Conservation (phyloP, 257 asterid species). For the Fraxinus quadrangulata region DNA sequence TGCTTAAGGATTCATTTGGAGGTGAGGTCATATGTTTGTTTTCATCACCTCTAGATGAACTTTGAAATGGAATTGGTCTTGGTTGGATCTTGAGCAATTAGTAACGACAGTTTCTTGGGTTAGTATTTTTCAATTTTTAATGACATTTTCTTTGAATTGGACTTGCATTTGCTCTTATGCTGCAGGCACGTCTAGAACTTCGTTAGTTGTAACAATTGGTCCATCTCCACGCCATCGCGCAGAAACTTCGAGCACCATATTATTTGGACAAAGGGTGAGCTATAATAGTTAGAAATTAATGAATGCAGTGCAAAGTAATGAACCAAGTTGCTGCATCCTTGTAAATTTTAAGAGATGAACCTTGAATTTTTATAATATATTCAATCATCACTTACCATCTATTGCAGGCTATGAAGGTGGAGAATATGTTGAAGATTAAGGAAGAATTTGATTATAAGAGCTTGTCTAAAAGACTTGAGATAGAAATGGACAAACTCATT, state of each 20-base stretch:
- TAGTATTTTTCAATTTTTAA: not conserved
- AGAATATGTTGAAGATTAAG: constrained; percentile 97
- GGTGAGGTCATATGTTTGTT: constrained; percentile 53
- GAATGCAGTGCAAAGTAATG: not conserved
- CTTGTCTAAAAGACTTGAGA: constrained; percentile 79
- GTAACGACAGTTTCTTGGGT: constrained; percentile 23
- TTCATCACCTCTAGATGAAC: constrained; percentile 14
- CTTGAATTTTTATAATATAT: not conserved
- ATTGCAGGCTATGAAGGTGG: constrained; percentile 97
- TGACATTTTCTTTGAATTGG: too few relatives aligned
- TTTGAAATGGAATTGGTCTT: constrained; percentile 10
- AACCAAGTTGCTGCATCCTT: constrained; percentile 14
- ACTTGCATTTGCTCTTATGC: constrained; percentile 29
- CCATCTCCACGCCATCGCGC: constrained; percentile 99
- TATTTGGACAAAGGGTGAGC: constrained; percentile 98
- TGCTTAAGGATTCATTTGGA: constrained; percentile 99
- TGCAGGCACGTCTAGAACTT: constrained; percentile 97
- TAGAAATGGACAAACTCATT: constrained; percentile 83
- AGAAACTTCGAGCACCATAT: constrained; percentile 92
- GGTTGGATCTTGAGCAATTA: constrained; percentile 18
- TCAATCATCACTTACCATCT: constrained; percentile 24
- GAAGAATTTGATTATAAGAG: constrained; percentile 97
- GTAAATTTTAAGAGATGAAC: not conserved
- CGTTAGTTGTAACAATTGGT: constrained; percentile 85
- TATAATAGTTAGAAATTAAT: constrained; percentile 15